phyloP scores from a whole-genome alignment of 306 rosid genomes.

The Nissolia schottii region DNA sequence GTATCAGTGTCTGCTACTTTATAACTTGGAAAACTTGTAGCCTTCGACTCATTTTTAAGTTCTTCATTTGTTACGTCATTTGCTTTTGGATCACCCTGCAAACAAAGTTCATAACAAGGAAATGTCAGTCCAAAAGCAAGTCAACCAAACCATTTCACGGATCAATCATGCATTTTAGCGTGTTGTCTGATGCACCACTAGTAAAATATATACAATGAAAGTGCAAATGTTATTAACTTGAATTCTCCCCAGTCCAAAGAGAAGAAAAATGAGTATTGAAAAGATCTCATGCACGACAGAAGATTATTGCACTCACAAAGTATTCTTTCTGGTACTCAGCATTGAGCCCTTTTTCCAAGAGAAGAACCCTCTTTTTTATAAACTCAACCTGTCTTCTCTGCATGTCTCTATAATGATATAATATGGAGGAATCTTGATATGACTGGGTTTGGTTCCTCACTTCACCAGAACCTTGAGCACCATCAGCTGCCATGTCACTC shows the following conservation, averaged over 20 bases:
- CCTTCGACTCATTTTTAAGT: slow-evolving; percentile 47
- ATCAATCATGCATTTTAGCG: background rate
- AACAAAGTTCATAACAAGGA: slow-evolving; percentile 19
- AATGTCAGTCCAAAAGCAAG: slow-evolving; percentile 26
- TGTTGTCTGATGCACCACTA: background rate
- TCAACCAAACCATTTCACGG: slow-evolving; percentile 18
- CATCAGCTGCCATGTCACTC: slow-evolving; percentile 47
- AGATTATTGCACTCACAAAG: slow-evolving; percentile 54
- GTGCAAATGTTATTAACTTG: background rate
- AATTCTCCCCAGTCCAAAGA: background rate
- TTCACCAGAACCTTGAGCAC: slow-evolving; percentile 54
- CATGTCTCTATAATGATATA: slow-evolving; percentile 86
- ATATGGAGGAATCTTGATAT: slow-evolving; percentile 58
- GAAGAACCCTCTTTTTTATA: slow-evolving; percentile 92
- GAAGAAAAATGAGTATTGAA: background rate
- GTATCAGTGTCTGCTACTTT: slow-evolving; percentile 42
- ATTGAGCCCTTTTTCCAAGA: slow-evolving; percentile 91
- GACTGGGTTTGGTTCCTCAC: slow-evolving; percentile 52
- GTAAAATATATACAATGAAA: background rate
- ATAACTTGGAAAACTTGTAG: slow-evolving; percentile 37
- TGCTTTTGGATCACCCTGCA: slow-evolving; percentile 62
- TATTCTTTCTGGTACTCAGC: slow-evolving; percentile 86
- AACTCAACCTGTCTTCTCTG: slow-evolving; percentile 95
- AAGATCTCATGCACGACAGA: background rate
- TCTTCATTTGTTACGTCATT: slow-evolving; percentile 52